Base-by-base conservation (phyloP, 768 basidiomycete genomes). In the Trichaptum fuscoviolaceum region DNA sequence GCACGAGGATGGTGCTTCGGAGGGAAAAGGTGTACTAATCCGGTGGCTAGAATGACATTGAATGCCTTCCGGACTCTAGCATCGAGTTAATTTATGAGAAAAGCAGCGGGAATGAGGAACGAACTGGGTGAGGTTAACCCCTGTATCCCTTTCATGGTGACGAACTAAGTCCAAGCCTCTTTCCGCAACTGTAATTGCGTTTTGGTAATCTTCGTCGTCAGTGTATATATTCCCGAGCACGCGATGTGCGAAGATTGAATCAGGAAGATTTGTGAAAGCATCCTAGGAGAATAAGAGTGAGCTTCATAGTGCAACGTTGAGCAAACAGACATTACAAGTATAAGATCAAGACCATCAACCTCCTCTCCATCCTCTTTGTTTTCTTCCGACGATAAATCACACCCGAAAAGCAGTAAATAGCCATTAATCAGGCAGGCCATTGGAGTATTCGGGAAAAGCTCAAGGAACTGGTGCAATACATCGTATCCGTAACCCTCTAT, bases 1-100 rank as follows among this genome's bases (percentile, higher is more conserved):
- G 97, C 96, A 63, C 89, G 87, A 12, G 79, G 70, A 73, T 99
- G 96, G 70, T 98, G 90, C 71, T 95, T 95, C 0, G 96, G 96
- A 30, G 96, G 88, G 75, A 86, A 93, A 62, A 91, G 81, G 72
- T 97, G 90, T 3, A 94, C 91, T 18, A 97, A 82, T 5, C 92
- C 87, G 0, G 87, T 89, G 1, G 87, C 90, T 15, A 96, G 82
- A 5, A 82, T 80, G 12, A 87, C 82, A 67, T 94, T 87, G 73
- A 97, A 85, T 2, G 87, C 87, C 62, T 85, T 84, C 60, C 81
- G 81, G 15, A 83, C 83, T 63, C 93, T 95, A 64, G 59, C 65
- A n/a, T 64, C 35, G 26, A 63, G 36, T 42, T 65, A 57, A 26
- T 20, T 57, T 7, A 64, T n/a, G 59, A 35, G 61, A 10, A 62